Evolutionary conservation across 208 protist genomes (phyloP).

Genomic region (Acanthamoeba sp.): DNA sequence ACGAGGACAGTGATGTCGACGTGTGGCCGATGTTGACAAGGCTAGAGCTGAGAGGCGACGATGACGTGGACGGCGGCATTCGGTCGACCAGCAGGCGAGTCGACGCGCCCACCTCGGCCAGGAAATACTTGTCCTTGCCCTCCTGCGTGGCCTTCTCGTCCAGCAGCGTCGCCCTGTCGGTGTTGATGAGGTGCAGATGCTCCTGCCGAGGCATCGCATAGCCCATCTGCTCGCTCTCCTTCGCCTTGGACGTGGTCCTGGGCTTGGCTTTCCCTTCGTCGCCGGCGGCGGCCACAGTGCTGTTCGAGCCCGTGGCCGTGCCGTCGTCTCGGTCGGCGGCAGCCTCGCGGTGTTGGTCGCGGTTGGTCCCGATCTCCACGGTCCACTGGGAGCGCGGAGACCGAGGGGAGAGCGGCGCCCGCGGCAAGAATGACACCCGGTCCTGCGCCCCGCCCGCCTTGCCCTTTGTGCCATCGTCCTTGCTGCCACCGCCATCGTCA

Average conservation of each 20-base stretch:
- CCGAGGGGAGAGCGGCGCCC: not conserved
- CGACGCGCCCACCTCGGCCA: not conserved
- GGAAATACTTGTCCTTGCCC: not conserved
- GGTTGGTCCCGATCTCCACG: not conserved
- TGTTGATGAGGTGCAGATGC: not conserved
- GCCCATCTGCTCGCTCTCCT: too few relatives aligned
- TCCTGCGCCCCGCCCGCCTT: not conserved
- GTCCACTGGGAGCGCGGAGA: not conserved
- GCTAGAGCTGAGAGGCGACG: not conserved
- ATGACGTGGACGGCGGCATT: not conserved
- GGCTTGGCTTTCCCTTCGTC: too few relatives aligned
- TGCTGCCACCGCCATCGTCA: not conserved
- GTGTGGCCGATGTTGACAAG: too few relatives aligned
- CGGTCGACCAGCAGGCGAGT: not conserved
- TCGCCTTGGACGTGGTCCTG: too few relatives aligned
- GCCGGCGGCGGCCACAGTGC: too few relatives aligned
- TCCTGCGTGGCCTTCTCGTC: not conserved
- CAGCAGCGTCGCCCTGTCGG: not conserved
- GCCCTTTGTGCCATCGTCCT: not conserved
- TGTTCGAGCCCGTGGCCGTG: too few relatives aligned
- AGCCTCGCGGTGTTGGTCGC: not conserved
- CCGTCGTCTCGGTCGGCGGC: too few relatives aligned
- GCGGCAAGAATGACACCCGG: not conserved
- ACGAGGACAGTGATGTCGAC: not conserved
- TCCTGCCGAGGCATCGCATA: too few relatives aligned